A percentile compares a stretch with the other conserved stretches of the same genome.
Evolutionary conservation across 371 early-diverging fungal genomes (phyloP).

Genomic region (Basidiobolus heterosporus): DNA sequence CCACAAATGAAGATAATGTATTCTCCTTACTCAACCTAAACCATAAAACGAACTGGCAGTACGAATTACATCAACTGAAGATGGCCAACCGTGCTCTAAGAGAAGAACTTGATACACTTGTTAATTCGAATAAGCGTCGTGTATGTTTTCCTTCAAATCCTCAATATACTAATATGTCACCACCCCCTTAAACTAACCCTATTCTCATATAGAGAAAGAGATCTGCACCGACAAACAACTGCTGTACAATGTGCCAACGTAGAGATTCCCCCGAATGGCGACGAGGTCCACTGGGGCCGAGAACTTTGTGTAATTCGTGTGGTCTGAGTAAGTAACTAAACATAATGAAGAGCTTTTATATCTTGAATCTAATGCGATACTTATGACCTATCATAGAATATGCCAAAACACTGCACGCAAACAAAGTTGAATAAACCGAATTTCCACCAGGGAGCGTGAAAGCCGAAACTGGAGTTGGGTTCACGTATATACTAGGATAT

Average conservation of each 20-base stretch:
- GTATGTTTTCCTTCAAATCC: too few species aligned
- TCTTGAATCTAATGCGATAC: not conserved
- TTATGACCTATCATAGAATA: too few species aligned
- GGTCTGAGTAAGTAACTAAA: constrained; percentile 29
- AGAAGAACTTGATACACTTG: constrained; percentile 17
- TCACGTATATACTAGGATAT: too few species aligned
- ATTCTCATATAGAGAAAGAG: constrained; percentile 4
- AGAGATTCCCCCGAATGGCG: constrained; percentile 75
- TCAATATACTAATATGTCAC: too few species aligned
- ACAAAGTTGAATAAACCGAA: too few species aligned
- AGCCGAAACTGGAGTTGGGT: too few species aligned
- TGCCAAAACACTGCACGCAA: too few species aligned
- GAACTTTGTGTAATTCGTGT: constrained; percentile 75
- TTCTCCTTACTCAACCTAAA: constrained; percentile 22
- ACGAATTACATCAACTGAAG: constrained; percentile 27
- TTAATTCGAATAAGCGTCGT: constrained; percentile 5
- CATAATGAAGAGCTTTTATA: not conserved
- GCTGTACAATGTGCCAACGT: constrained; percentile 28
- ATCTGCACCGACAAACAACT: constrained; percentile 16
- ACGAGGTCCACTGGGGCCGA: constrained; percentile 58
- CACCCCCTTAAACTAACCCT: too few species aligned
- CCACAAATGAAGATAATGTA: constrained; percentile 13
- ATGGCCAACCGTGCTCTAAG: constrained; percentile 18
- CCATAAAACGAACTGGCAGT: constrained; percentile 26
- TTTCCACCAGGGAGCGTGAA: too few species aligned